phyloP scores from a whole-genome alignment of 2,329 filamentous ascomycete genomes.

The Cladosporium sp. region DNA sequence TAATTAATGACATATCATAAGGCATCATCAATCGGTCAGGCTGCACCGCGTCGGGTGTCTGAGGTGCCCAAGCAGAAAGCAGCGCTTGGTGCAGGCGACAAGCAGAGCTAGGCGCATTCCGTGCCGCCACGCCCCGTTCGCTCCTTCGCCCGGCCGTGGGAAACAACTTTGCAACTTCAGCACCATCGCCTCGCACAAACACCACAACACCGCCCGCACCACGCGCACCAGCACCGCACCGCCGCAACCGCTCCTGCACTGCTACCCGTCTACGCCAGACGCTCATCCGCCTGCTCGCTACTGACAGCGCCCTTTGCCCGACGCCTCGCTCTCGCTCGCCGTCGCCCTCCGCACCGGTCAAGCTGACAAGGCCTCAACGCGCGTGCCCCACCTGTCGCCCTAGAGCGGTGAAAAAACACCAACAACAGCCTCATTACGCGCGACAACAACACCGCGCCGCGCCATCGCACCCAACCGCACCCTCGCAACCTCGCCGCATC shows the following conservation, averaged over 20 bases:
- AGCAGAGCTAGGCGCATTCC: too few relatives aligned
- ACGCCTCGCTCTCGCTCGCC: neutral
- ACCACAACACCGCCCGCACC: neutral
- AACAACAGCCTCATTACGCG: neutral
- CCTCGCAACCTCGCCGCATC: neutral
- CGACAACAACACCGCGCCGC: constrained; percentile 2
- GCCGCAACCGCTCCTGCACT: neutral
- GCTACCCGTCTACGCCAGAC: neutral
- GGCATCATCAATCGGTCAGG: too few relatives aligned
- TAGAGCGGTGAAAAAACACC: constrained; percentile 11
- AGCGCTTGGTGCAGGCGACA: too few relatives aligned
- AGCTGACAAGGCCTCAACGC: constrained; percentile 12
- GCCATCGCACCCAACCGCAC: neutral
- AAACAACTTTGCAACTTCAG: neutral
- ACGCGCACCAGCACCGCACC: neutral
- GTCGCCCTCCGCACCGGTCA: constrained; percentile 8
- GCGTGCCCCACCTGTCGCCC: constrained; percentile 11
- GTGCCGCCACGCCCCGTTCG: neutral
- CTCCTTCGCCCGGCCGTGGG: neutral
- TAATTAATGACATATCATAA: too few relatives aligned
- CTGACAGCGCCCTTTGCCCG: constrained; percentile 4
- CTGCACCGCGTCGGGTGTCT: too few relatives aligned
- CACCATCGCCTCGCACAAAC: constrained; percentile 1
- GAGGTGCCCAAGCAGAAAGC: too few relatives aligned
- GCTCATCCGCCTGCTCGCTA: neutral